These are phyloP conservation scores for Grigorovia yakushimaensis DNA, from an alignment of 805 yeast species.

Conservation along the genomic window DNA sequence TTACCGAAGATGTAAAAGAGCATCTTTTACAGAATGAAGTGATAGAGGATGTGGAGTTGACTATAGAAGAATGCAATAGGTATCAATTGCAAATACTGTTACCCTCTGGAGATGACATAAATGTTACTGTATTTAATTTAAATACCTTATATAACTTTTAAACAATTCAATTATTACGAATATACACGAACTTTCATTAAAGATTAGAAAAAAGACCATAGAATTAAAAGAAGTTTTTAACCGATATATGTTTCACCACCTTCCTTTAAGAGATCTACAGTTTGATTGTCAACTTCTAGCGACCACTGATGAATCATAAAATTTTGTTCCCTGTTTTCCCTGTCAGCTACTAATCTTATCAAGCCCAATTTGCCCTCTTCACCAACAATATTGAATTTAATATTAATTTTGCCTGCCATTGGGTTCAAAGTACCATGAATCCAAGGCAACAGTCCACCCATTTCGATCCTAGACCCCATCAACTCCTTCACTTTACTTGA, in stretches of 20 bases:
- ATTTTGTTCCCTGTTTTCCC: conserved; percentile 47
- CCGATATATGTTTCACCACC: not conserved
- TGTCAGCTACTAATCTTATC: conserved; percentile 58
- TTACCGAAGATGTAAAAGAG: not conserved
- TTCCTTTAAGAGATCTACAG: conserved; percentile 42
- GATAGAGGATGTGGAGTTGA: not conserved
- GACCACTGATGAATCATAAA: conserved; percentile 59
- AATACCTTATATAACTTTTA: not conserved
- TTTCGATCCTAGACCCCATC: conserved; percentile 70
- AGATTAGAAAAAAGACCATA: not conserved
- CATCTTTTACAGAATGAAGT: not conserved
- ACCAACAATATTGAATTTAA: conserved; percentile 64
- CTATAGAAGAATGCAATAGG: not conserved
- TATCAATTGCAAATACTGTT: not conserved
- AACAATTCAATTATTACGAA: no score
- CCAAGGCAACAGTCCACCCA: conserved; percentile 71
- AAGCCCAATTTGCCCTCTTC: conserved; percentile 42
- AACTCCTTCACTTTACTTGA: conserved; percentile 50
- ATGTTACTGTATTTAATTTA: not conserved
- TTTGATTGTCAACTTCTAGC: conserved; percentile 39
- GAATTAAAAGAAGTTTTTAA: not conserved
- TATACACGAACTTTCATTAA: no score
- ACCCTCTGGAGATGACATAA: not conserved
- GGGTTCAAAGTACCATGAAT: conserved; percentile 76
- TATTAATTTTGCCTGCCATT: conserved; percentile 70